phyloP scores from a whole-genome alignment of 2,329 filamentous ascomycete species.

The Mollisiaceae sp. region DNA sequence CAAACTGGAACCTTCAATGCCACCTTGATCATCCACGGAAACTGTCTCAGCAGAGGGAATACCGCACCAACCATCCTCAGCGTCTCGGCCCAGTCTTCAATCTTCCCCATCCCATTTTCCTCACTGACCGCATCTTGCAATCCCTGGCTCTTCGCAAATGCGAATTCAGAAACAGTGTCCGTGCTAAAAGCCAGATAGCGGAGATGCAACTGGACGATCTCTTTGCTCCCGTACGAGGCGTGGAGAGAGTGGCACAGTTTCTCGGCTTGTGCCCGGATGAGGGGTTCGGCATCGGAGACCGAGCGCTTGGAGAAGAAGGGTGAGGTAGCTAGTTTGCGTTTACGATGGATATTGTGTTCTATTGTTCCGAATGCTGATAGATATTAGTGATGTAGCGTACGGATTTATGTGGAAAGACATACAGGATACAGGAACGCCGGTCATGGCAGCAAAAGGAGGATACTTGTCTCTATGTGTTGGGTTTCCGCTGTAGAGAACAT shows the following conservation, averaged over 20 bases:
- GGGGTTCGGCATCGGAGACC: constrained; percentile 22
- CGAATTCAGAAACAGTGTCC: constrained; percentile 22
- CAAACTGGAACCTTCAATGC: no score
- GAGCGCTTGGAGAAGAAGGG: constrained; percentile 30
- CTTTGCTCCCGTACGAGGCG: constrained; percentile 11
- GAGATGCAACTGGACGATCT: constrained; percentile 21
- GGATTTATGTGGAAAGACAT: neutral
- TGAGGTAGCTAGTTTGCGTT: constrained; percentile 27
- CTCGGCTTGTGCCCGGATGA: constrained; percentile 25
- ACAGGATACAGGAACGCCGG: no score
- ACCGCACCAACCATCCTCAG: constrained; percentile 18
- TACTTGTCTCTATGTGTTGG: no score
- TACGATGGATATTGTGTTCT: constrained; percentile 27
- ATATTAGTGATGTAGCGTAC: neutral
- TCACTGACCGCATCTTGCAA: constrained; percentile 16
- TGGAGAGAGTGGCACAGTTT: constrained; percentile 17
- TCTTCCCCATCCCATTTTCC: neutral
- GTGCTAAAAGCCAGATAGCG: constrained; percentile 21
- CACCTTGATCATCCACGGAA: constrained; percentile 1
- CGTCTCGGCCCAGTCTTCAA: constrained; percentile 23
- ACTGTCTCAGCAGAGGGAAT: constrained; percentile 22
- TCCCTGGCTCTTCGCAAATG: constrained; percentile 13
- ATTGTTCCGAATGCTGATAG: constrained; percentile 26
- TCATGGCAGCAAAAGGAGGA: no score
- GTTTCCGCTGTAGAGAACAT: no score